Evolutionary conservation across 2,329 filamentous ascomycete genomes (phyloP).

Genomic region (Graphilbum fragrans): DNA sequence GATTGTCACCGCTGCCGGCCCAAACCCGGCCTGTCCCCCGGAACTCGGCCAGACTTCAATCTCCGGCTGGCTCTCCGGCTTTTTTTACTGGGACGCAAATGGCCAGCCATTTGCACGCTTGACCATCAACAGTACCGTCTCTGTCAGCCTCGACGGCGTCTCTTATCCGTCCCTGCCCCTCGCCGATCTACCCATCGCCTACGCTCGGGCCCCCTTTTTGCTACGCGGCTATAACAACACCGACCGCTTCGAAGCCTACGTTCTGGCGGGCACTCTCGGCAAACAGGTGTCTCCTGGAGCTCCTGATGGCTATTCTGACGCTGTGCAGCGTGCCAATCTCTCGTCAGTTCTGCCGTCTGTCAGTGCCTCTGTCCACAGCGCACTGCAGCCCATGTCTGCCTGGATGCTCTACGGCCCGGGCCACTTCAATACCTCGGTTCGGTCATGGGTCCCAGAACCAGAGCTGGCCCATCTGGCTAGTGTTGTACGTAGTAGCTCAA

Average conservation of each 20-base stretch:
- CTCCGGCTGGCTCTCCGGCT: slow-evolving; percentile 36
- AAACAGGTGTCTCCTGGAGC: slow-evolving; percentile 13
- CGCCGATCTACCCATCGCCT: slow-evolving; percentile 21
- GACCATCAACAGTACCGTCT: not conserved
- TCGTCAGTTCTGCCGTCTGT: slow-evolving; percentile 3
- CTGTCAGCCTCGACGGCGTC: slow-evolving; percentile 10
- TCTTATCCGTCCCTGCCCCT: slow-evolving; percentile 17
- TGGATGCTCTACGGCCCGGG: slow-evolving; percentile 29
- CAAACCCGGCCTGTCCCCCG: not conserved
- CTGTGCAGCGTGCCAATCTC: slow-evolving; percentile 16
- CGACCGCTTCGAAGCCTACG: slow-evolving; percentile 18
- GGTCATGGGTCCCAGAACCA: slow-evolving; percentile 4
- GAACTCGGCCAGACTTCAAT: slow-evolving; percentile 12
- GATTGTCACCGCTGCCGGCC: slow-evolving; percentile 21
- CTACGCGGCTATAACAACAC: slow-evolving; percentile 20
- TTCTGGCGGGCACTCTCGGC: slow-evolving; percentile 23
- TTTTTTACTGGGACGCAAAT: slow-evolving; percentile 29
- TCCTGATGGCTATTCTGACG: slow-evolving; percentile 17
- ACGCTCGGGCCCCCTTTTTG: slow-evolving; percentile 25
- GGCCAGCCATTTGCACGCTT: slow-evolving; percentile 16
- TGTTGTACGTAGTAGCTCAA: not conserved
- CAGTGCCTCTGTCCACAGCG: slow-evolving; percentile 11
- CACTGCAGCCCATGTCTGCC: slow-evolving; percentile 22
- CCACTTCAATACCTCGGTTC: slow-evolving; percentile 9
- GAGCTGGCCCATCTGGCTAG: slow-evolving; percentile 3